Percentiles rank a stretch among this genome's conserved stretches.
These are phyloP conservation scores for Boletus bicolor DNA, from an alignment of 768 basidiomycete species.

Conservation along the genomic window DNA sequence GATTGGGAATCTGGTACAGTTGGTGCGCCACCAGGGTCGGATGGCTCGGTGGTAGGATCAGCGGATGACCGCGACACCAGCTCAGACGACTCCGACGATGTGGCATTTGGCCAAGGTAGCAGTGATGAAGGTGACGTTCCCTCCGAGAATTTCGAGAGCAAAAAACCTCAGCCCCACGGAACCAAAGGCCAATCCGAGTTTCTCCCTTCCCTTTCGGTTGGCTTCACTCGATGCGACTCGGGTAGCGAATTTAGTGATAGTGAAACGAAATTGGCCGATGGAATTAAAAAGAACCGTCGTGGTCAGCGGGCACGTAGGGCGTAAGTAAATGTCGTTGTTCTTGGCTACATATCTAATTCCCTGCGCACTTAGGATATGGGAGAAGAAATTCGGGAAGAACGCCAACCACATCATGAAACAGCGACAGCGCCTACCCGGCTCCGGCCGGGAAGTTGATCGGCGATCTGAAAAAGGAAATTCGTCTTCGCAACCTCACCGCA, in stretches of 20 bases:
- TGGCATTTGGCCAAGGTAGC: constrained; percentile 30
- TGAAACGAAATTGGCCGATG: constrained; percentile 52
- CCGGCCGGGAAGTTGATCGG: constrained; percentile 14
- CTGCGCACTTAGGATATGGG: constrained; percentile 75
- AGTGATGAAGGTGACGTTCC: constrained; percentile 18
- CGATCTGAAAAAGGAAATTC: constrained; percentile 14
- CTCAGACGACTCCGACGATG: constrained; percentile 23
- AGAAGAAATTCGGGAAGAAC: constrained; percentile 88
- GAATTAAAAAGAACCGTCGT: constrained; percentile 76
- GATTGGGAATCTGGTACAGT: constrained; percentile 46
- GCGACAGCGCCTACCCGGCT: constrained; percentile 22
- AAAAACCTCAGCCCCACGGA: constrained; percentile 24
- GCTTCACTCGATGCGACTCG: constrained; percentile 78
- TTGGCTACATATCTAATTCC: constrained; percentile 1
- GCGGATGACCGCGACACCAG: constrained; percentile 28
- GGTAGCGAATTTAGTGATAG: constrained; percentile 73
- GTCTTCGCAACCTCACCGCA: background rate
- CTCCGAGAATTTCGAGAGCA: constrained; percentile 10
- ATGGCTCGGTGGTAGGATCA: constrained; percentile 39
- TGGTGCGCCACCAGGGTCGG: constrained; percentile 22
- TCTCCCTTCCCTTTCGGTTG: constrained; percentile 84
- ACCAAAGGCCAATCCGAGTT: constrained; percentile 52
- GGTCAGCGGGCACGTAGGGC: constrained; percentile 93
- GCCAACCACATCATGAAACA: constrained; percentile 88
- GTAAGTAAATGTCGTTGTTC: constrained; percentile 52